These are phyloP conservation scores for Fistulifera pelliculosa DNA, from an alignment of 108 stramenopile species.

Conservation along the genomic window DNA sequence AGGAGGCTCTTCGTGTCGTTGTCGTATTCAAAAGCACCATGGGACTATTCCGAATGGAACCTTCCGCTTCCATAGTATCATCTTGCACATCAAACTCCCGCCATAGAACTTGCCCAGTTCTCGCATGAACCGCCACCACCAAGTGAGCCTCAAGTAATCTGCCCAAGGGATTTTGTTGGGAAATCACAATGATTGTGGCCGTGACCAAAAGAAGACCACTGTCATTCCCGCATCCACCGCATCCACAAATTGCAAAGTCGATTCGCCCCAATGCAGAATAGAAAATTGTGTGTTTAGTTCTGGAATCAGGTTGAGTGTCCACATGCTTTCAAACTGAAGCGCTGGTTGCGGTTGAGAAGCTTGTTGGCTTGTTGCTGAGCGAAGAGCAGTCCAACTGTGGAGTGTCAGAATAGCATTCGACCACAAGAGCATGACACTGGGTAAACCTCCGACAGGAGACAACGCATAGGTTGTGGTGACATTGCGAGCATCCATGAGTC, in stretches of 20 bases:
- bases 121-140: constrained; percentile 51
- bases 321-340: constrained; percentile 2
- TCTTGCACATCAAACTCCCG: constrained; percentile 20
- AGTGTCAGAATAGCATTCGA: constrained; percentile 59
- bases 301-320: neutral
- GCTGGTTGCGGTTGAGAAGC: neutral
- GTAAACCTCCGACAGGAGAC: constrained; percentile 52
- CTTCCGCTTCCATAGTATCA: neutral
- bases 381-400: constrained; percentile 38
- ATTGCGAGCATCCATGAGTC: no score
- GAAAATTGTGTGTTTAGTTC: neutral
- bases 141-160: constrained; percentile 14
- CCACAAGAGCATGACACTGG: constrained; percentile 62
- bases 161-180: no score
- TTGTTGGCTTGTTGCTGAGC: no score
- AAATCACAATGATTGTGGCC: neutral
- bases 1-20: constrained; percentile 23
- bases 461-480: no score
- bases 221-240: constrained; percentile 3
- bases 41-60: no score
- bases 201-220: constrained; percentile 5
- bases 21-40: no score
- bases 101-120: constrained; percentile 56
- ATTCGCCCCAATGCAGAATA: neutral
- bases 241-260: constrained; percentile 5